Conservation (phyloP, 2,329 filamentous ascomycete genomes). For the Calonectria hawksworthii region DNA sequence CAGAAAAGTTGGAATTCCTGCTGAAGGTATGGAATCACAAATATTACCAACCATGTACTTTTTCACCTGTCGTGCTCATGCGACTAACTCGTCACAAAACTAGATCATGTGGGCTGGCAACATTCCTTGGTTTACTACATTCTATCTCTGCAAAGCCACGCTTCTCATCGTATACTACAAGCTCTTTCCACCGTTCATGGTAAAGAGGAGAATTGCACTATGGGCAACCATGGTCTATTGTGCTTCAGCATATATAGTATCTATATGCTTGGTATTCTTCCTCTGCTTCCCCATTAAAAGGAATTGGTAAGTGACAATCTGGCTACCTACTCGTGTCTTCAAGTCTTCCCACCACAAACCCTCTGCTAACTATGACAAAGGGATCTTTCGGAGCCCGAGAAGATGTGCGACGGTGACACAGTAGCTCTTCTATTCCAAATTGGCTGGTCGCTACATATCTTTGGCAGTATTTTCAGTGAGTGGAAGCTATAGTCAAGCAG, state of each 20-base stretch:
- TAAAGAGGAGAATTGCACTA: background rate
- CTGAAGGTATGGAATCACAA: background rate
- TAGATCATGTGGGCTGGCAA: background rate
- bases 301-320: background rate
- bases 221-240: background rate
- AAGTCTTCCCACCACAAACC: too few species aligned
- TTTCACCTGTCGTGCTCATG: too few species aligned
- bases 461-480: background rate
- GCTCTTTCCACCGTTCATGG: background rate
- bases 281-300: background rate
- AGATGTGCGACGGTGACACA: background rate
- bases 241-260: background rate
- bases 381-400: background rate
- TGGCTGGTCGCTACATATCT: background rate
- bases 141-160: background rate
- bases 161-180: constrained; percentile 3
- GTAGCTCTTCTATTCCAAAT: background rate
- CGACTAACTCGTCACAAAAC: background rate
- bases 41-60: background rate
- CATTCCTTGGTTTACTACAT: background rate
- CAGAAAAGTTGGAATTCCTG: background rate
- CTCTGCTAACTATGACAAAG: background rate
- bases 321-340: too few species aligned
- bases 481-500: fast-evolving
- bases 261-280: background rate